Conservation (phyloP, 169 alveolate genomes). For the Plasmodium berghei region DNA sequence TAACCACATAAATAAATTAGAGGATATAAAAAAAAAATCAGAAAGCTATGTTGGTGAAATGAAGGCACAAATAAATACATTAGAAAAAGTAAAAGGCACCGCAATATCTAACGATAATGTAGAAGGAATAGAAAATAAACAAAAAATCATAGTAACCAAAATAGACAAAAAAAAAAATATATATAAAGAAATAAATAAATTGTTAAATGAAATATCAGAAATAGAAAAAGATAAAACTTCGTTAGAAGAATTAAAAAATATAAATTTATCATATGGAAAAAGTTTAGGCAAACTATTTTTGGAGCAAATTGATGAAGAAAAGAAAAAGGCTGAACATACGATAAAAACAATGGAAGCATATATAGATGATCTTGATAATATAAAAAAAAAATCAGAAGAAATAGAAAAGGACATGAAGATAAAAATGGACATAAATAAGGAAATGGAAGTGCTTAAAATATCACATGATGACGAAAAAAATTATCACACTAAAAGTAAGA, state of each 20-base stretch:
- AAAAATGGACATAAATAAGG: no score
- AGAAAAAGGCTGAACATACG: not conserved
- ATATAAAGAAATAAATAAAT: not conserved
- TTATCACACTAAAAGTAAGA: not conserved
- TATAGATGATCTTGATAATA: not conserved
- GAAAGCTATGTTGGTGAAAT: no score
- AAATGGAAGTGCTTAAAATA: not conserved
- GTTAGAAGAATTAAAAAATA: not conserved
- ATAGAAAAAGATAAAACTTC: not conserved
- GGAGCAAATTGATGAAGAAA: not conserved
- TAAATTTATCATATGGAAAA: conserved; percentile 7
- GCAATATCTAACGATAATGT: no score
- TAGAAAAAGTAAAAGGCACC: no score
- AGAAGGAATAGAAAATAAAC: no score
- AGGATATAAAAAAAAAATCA: no score
- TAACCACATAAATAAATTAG: no score
- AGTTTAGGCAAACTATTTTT: not conserved
- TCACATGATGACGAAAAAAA: not conserved
- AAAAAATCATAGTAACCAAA: no score
- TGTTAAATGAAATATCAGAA: not conserved
- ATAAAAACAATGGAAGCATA: not conserved
- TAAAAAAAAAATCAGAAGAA: not conserved
- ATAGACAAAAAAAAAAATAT: not conserved
- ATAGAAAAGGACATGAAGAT: no score
- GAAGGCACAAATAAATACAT: no score